phyloP scores from a whole-genome alignment of 495 filamentous ascomycete genomes.

The Annulohypoxylon moriforme region DNA sequence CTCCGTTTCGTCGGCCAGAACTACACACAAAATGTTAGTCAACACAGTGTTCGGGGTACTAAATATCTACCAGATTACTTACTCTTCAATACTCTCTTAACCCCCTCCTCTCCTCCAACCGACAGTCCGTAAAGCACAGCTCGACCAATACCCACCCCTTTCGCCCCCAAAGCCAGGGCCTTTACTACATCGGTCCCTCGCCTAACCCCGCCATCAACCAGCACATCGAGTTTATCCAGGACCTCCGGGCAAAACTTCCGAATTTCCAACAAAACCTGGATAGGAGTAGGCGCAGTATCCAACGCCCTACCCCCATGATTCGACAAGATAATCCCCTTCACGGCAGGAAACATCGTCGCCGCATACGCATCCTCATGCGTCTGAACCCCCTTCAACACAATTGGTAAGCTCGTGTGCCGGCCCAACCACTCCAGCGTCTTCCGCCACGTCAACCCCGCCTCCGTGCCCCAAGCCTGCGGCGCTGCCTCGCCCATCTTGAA shows the following conservation, averaged over 20 bases:
- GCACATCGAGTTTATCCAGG: slow-evolving; percentile 75
- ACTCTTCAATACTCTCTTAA: slow-evolving; percentile 80
- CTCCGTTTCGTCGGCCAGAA: slow-evolving; percentile 37
- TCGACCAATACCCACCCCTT: slow-evolving; percentile 79
- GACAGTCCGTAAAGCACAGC: slow-evolving; percentile 77
- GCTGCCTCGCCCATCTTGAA: slow-evolving; percentile 55
- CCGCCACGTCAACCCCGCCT: slow-evolving; percentile 77
- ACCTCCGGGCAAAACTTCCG: slow-evolving; percentile 83
- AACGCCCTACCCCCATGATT: slow-evolving; percentile 82
- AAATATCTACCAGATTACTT: slow-evolving; percentile 62
- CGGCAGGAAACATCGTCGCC: slow-evolving; percentile 68
- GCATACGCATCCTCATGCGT: slow-evolving; percentile 86
- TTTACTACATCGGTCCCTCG: slow-evolving; percentile 84
- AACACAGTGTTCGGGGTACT: slow-evolving; percentile 50
- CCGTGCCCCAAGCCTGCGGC: slow-evolving; percentile 68
- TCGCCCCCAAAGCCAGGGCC: slow-evolving; percentile 80
- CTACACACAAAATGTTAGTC: slow-evolving; percentile 20
- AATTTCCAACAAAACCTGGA: slow-evolving; percentile 82
- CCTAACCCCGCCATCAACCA: slow-evolving; percentile 81
- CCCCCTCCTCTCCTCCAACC: slow-evolving; percentile 78
- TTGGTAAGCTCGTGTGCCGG: slow-evolving; percentile 73
- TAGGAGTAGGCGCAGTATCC: slow-evolving; percentile 79
- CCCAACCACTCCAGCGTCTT: slow-evolving; percentile 74
- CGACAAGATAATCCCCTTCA: slow-evolving; percentile 81
- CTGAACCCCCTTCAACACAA: slow-evolving; percentile 83